These are phyloP conservation scores for Hymenoscyphus occultus DNA, from an alignment of 2,329 filamentous ascomycete genomes.

Conservation along the genomic window DNA sequence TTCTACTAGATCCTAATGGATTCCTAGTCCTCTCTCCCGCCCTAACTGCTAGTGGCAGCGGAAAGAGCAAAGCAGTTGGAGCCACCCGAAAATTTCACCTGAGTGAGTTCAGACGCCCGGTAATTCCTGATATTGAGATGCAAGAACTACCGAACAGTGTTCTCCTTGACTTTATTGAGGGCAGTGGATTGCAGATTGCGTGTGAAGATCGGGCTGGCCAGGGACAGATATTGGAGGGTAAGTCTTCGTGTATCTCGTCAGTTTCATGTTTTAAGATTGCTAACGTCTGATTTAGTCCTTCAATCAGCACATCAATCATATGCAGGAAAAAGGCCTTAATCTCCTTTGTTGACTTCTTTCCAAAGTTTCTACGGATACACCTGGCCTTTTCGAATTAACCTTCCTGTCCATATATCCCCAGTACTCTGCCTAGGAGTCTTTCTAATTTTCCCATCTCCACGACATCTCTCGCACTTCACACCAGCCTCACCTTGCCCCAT, in stretches of 20 bases:
- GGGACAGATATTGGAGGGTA: conserved; percentile 47
- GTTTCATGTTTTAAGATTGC: not conserved
- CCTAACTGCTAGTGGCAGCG: conserved; percentile 48
- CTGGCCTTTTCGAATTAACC: not conserved
- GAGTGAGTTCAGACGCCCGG: conserved; percentile 75
- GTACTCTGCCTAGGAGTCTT: not conserved
- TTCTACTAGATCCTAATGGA: conserved; percentile 80
- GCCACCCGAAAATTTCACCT: conserved; percentile 79
- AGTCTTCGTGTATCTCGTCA: conserved; percentile 9
- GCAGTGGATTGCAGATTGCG: conserved; percentile 62
- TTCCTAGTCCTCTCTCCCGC: conserved; percentile 76
- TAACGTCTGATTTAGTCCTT: conserved; percentile 6
- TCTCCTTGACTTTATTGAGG: conserved; percentile 58
- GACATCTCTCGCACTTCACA: not conserved
- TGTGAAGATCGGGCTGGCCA: conserved; percentile 62
- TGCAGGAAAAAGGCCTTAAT: not conserved
- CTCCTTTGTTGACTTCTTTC: not conserved
- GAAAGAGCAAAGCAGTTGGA: conserved; percentile 47
- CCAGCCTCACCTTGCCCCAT: not conserved
- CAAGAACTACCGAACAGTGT: conserved; percentile 91
- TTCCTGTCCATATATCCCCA: conserved; percentile 10
- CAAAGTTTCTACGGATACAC: conserved; percentile 1
- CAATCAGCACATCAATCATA: conserved; percentile 9
- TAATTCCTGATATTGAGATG: conserved; percentile 82
- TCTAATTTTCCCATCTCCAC: not conserved